Evolutionary conservation across 768 basidiomycete genomes (phyloP), one percentile per base, ranked within the genome.

Genomic region (Rhizopogon vesiculosus): DNA sequence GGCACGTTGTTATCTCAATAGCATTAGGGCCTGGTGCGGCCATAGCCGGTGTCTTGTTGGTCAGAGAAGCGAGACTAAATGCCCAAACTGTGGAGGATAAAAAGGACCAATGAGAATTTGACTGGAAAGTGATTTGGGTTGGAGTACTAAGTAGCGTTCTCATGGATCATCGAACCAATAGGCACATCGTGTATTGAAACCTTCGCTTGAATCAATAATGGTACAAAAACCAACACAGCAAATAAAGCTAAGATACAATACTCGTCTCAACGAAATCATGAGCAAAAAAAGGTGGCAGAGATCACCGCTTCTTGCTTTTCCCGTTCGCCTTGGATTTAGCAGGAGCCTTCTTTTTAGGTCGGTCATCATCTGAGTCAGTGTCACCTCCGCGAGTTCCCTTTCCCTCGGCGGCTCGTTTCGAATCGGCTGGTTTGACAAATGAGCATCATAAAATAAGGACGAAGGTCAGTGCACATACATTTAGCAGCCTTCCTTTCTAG

Each of bases 401-500:
- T 31, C 59, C 69, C 40, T 72, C 81, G 0, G 67, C 66, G 25
- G 69, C 73, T 45, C 78, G 76, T 61, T 78, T 82, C 55, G 74
- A 75, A 61, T 83, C 81, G 55, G 80, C 81, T 82, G 50, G 7
- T 54, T 39, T 35, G 19, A 15, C 18, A 46, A 25, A 45, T 59
- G 54, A 55, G 41, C 12, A 8, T 29, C 16, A 41, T 18, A 15
- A 51, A 13, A 3, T 54, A 51, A 10, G 35, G 51, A 42, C 13
- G 5, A 43, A 25, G n/a, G 4, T n/a, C 8, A 52, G 0, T 18
- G 1, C 18, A 38, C 77, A 62, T 65, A 91, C 86, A 89, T 78
- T 89, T 89, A 7, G 91, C 91, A 7, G 94, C 94, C 69, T 94
- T 95, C 44, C 83, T 77, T 72, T 97, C 95, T 38, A 97, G 76